Percentiles rank a stretch among this genome's conserved stretches.
Evolutionary conservation across 257 asterid genomes (phyloP).

Genomic region (Gentiana macrophylla): DNA sequence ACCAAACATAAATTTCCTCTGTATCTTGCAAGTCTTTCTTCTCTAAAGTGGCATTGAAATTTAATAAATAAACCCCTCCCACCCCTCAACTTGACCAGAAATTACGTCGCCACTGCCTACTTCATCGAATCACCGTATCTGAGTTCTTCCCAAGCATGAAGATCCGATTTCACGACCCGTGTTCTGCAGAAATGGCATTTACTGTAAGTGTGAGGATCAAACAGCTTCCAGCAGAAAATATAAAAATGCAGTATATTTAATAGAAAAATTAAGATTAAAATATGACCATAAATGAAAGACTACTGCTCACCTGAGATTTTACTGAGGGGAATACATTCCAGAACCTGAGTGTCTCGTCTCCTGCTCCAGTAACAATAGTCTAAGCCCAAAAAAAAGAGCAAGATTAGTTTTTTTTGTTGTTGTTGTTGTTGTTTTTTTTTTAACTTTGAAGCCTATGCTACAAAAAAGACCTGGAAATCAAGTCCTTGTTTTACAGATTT

Average conservation of each 20-base stretch:
- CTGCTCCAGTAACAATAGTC: slow-evolving; percentile 99
- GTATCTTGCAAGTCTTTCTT: not conserved
- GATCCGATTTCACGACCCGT: slow-evolving; percentile 89
- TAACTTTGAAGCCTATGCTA: too few species aligned
- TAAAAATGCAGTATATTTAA: not conserved
- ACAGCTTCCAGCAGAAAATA: not conserved
- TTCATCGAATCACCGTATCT: slow-evolving; percentile 44
- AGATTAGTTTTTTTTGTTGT: too few species aligned
- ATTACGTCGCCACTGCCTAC: not conserved
- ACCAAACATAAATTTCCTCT: too few species aligned
- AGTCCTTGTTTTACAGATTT: too few species aligned
- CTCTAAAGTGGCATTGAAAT: slow-evolving; percentile 1
- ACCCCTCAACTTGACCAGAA: too few species aligned
- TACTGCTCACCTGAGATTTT: slow-evolving; percentile 63
- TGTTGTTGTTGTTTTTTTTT: too few species aligned
- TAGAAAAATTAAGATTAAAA: too few species aligned
- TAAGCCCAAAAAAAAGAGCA: slow-evolving; percentile 12
- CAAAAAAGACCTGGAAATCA: too few species aligned
- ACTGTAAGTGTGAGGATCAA: slow-evolving; percentile 10
- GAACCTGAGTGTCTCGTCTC: slow-evolving; percentile 93
- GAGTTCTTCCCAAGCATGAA: slow-evolving; percentile 82
- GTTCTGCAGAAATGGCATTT: slow-evolving; percentile 36
- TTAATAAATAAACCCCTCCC: too few species aligned
- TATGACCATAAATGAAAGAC: not conserved
- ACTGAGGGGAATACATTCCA: slow-evolving; percentile 96